These are phyloP conservation scores for Yarrowia alimentaria DNA, from an alignment of 805 yeast genomes.

Conservation along the genomic window DNA sequence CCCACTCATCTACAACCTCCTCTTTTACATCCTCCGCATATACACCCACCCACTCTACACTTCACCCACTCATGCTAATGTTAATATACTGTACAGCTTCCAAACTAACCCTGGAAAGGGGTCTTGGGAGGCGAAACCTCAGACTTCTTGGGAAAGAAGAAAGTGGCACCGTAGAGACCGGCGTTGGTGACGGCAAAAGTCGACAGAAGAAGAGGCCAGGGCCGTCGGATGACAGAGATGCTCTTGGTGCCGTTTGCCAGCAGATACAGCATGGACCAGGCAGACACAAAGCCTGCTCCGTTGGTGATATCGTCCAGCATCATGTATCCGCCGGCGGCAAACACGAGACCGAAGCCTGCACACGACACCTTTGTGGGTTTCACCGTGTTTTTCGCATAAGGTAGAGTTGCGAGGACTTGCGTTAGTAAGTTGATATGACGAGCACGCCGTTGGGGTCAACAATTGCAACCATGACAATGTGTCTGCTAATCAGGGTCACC, in stretches of 20 bases:
- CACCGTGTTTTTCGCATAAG: slow-evolving; percentile 6
- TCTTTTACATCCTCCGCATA: too few relatives aligned
- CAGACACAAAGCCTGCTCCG: slow-evolving; percentile 74
- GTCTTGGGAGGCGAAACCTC: neutral
- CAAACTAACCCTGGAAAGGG: too few relatives aligned
- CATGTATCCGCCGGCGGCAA: slow-evolving; percentile 46
- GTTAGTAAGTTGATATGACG: neutral
- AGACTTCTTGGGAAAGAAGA: slow-evolving; percentile 46
- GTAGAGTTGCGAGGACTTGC: slow-evolving; percentile 21
- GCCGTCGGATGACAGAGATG: slow-evolving; percentile 47
- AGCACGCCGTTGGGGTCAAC: neutral
- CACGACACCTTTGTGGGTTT: slow-evolving; percentile 18
- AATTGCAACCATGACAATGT: too few relatives aligned
- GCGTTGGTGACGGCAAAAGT: slow-evolving; percentile 62
- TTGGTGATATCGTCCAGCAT: slow-evolving; percentile 70
- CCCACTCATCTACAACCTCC: too few relatives aligned
- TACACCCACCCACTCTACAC: too few relatives aligned
- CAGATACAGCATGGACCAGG: slow-evolving; percentile 76
- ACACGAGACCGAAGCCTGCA: slow-evolving; percentile 34
- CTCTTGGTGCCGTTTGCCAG: slow-evolving; percentile 57
- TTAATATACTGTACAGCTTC: too few relatives aligned
- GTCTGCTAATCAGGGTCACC: too few relatives aligned
- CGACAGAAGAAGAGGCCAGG: slow-evolving; percentile 57
- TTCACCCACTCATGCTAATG: too few relatives aligned
- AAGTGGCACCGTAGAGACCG: slow-evolving; percentile 65